Evolutionary conservation across 2,329 filamentous ascomycete species (phyloP), one percentile per base, ranked within the genome.

Genomic region (Cladosporium colombiae): DNA sequence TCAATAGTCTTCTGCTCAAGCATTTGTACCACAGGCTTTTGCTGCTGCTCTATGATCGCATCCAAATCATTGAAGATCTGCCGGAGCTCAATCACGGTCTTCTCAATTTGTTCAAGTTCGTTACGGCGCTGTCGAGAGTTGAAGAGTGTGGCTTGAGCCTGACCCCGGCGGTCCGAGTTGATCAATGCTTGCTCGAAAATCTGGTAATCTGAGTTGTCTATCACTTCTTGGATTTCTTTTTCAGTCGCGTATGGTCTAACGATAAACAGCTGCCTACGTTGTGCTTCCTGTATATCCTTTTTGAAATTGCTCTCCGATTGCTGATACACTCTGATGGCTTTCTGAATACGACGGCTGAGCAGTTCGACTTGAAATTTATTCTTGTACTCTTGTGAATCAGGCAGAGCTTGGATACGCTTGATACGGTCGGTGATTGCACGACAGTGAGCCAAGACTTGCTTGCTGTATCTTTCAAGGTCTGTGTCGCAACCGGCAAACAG

Each of bases 51-150:
- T 67, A 98, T 89, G 58, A 96, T 83, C 35, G 88, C 88, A 71
- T 97, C 91, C 81, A 98, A 89, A 71, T 97, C 90, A 76, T 93
- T 87, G 86, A 97, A 96, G 63, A 98, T 83, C 78, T 95, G 88
- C 6, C 91, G 88, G 65, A 99, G 84, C 79, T 97, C 91, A 13
- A 91, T 88, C 86, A 98, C 91, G 76, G 96, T 91, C 75, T 87
- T 84, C 82, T 97, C 93, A 74, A 98, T 97, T 84, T 96, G 94
- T 79, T 93, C 87, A 71, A 99, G 91, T 50, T 91, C 93, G 61
- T 88, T 88, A 78, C 97, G 93, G 70, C 95, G 90, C 74, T 91
- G 88, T 77, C 90, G 86, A 44, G 96, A 92, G 70, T 92, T 92
- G 71, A 86, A 86, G 65, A 96, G 84, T 40, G 92, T 91, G 40